Base-by-base conservation (phyloP, 345 rosid genomes). In the Salix purpurea region DNA sequence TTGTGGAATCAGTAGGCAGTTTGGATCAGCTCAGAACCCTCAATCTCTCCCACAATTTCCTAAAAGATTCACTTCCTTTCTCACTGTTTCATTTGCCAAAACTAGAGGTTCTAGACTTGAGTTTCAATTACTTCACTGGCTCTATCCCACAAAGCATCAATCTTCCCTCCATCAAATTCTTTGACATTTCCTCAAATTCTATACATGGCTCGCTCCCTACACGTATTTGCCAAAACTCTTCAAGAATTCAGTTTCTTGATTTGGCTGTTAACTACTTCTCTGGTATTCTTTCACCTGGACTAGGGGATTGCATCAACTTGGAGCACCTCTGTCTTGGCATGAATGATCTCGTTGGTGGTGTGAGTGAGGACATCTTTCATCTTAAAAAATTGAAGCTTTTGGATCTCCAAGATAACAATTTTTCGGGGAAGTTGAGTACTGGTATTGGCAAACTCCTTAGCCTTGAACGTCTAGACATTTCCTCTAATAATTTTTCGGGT, bases 251-350 rank as follows among this genome's bases (percentile, higher is more conserved):
- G 65, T 44, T 67, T 36, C 39, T 91, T 30, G 75, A 65, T n/a
- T 78, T 92, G 50, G 83, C 90, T 0, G 87, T 78, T 34, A 92
- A 88, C 86, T 86, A 84, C 73, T 87, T 92, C 82, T 70, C 89
- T 36, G 92, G 95, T 67, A 70, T 60, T 18, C 74, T 92, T 74
- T 71, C 72, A 73, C 74, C 82, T 1, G 92, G 90, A 26, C 75
- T 89, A 1, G 90, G 88, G 39, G 70, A 71, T 39, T 90, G 96
- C 64, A 67, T 75, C 64, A 76, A 21, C 40, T 81, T 93, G 21
- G 87, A 86, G 83, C 78, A 83, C 42, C 86, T 92, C 4, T 82
- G 80, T 83, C 84, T 93, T n/a, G 91, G 90, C 69, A 80, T 83
- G 90, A 93, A 93, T 77, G 68, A 84, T 36, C 89, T 91, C 66